phyloP scores from a whole-genome alignment of 208 protist species.

The Leishmania mexicana region DNA sequence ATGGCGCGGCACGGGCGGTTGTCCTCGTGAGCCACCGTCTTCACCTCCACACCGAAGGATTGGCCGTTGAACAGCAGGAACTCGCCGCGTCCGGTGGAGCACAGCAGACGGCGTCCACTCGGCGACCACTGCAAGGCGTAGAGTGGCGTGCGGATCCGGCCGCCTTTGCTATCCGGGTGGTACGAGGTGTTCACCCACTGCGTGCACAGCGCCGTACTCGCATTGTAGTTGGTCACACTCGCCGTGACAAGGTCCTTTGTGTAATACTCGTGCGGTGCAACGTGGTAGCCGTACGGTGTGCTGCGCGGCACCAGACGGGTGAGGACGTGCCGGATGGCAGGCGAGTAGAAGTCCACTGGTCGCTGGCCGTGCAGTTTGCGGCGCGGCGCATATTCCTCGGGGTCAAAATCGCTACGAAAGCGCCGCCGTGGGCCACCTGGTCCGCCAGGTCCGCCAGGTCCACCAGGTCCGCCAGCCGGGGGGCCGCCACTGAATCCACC shows the following conservation, averaged over 20 bases:
- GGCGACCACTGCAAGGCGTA: slow-evolving; percentile 82
- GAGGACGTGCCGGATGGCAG: slow-evolving; percentile 78
- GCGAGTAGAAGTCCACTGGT: slow-evolving; percentile 82
- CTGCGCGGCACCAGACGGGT: slow-evolving; percentile 68
- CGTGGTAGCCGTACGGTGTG: slow-evolving; percentile 78
- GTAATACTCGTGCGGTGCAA: slow-evolving; percentile 85
- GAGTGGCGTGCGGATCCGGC: slow-evolving; percentile 55
- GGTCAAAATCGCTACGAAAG: slow-evolving; percentile 59
- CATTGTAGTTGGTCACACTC: slow-evolving; percentile 71
- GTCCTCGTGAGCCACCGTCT: slow-evolving; percentile 87
- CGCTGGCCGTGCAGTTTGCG: slow-evolving; percentile 78
- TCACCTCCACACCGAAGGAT: slow-evolving; percentile 88
- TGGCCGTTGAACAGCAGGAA: slow-evolving; percentile 90
- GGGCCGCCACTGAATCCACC: background rate
- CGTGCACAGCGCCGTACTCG: slow-evolving; percentile 86
- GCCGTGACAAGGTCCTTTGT: slow-evolving; percentile 81
- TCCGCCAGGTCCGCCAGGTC: slow-evolving; percentile 20
- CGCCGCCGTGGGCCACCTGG: slow-evolving; percentile 37
- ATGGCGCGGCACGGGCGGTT: slow-evolving; percentile 69
- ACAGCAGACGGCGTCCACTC: slow-evolving; percentile 79
- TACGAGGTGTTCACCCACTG: slow-evolving; percentile 92
- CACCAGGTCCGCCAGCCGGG: slow-evolving; percentile 4
- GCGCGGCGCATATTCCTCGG: slow-evolving; percentile 82
- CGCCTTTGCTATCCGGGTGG: slow-evolving; percentile 76
- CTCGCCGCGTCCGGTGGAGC: slow-evolving; percentile 77